These are phyloP conservation scores for Boletus barrowsii DNA, from an alignment of 768 basidiomycete species.

Conservation along the genomic window DNA sequence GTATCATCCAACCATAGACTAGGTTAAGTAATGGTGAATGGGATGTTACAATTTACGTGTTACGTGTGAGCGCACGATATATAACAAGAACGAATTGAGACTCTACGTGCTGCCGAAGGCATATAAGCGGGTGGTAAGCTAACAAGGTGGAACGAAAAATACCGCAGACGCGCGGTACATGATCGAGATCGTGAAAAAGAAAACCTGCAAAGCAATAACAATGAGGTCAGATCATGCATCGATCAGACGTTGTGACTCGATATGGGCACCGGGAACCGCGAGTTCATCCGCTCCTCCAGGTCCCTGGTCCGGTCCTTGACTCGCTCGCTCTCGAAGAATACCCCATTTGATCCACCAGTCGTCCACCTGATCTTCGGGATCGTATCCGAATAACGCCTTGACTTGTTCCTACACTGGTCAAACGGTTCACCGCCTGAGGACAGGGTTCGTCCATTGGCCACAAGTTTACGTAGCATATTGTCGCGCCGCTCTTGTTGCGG, in stretches of 20 bases:
- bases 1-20: too few relatives aligned
- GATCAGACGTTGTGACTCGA: neutral
- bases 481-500: slow-evolving; percentile 46
- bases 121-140: neutral
- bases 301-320: slow-evolving; percentile 26
- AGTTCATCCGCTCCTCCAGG: slow-evolving; percentile 15
- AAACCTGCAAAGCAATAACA: neutral
- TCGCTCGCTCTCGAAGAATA: slow-evolving; percentile 38
- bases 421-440: slow-evolving; percentile 17
- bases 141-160: neutral
- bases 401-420: slow-evolving; percentile 52
- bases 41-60: neutral
- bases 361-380: slow-evolving; percentile 54
- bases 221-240: neutral
- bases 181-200: neutral
- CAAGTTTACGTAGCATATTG: slow-evolving; percentile 34
- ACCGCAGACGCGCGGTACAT: neutral
- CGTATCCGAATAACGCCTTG: slow-evolving; percentile 47
- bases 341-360: slow-evolving; percentile 68
- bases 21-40: too few relatives aligned
- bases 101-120: neutral
- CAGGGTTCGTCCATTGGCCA: slow-evolving; percentile 49
- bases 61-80: neutral
- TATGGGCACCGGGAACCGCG: neutral
- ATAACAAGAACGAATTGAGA: neutral